Evolutionary conservation across 148 eudicot genomes (phyloP).

Genomic region (Rhododendron ferrugineum): DNA sequence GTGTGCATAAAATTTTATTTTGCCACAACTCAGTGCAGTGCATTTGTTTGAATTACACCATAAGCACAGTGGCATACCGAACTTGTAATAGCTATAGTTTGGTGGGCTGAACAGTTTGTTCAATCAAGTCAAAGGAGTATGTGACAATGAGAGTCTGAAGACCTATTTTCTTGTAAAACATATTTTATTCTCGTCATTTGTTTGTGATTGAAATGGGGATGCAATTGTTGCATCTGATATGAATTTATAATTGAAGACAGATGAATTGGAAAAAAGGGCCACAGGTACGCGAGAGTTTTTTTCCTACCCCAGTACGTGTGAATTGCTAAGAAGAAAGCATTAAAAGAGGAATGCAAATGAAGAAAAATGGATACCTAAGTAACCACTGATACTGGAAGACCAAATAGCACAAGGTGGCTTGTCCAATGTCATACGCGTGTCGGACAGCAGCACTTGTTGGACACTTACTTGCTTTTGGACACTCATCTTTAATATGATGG

Average conservation of each 20-base stretch:
- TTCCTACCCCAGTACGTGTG: not conserved
- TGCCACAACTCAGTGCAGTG: not conserved
- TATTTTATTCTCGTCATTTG: not conserved
- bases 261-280: not conserved
- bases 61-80: not conserved
- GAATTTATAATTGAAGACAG: not conserved
- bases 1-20: not conserved
- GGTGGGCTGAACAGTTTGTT: not conserved
- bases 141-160: not conserved
- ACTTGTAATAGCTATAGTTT: not conserved
- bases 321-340: not conserved
- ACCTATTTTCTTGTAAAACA: not conserved
- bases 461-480: not conserved
- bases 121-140: not conserved
- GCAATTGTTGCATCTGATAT: not conserved
- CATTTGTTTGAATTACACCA: not conserved
- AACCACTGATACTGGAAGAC: not conserved
- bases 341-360: not conserved
- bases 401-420: not conserved
- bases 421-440: not conserved
- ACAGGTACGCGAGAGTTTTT: not conserved
- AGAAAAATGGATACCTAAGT: not conserved
- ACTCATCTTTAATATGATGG: not conserved
- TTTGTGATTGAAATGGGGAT: not conserved
- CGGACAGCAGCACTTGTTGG: not conserved